A percentile compares a stretch with the other conserved stretches of the same genome.
Evolutionary conservation across 768 basidiomycete genomes (phyloP).

Genomic region (Podaxis pistillaris): DNA sequence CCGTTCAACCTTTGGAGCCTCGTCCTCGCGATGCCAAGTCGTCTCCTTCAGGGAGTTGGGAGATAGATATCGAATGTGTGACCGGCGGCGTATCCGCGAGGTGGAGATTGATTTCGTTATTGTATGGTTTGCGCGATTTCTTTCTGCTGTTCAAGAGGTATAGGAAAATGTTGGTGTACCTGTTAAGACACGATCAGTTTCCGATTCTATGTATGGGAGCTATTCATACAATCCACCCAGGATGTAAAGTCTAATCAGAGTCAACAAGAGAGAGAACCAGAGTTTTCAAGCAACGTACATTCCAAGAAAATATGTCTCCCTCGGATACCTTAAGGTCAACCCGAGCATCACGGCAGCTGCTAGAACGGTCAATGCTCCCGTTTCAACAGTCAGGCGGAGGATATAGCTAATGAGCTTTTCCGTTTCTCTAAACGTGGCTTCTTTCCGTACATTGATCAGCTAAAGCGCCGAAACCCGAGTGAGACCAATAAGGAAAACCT

Average conservation of each 20-base stretch:
- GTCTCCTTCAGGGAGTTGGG: neutral
- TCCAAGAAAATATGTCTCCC: neutral
- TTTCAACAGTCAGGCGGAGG: neutral
- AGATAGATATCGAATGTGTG: neutral
- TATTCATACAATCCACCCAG: neutral
- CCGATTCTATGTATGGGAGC: neutral
- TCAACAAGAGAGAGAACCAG: neutral
- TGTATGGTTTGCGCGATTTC: neutral
- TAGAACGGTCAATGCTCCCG: neutral
- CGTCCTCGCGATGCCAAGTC: neutral
- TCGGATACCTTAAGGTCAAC: neutral
- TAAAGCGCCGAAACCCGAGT: neutral
- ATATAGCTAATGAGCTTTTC: neutral
- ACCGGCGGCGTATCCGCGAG: neutral
- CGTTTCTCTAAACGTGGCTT: neutral
- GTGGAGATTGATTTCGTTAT: neutral
- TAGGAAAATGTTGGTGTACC: neutral
- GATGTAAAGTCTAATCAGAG: neutral
- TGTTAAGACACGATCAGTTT: neutral
- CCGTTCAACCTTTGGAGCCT: neutral
- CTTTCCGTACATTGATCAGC: neutral
- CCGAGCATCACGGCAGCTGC: constrained; percentile 1
- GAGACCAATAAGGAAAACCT: neutral
- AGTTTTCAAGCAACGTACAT: neutral
- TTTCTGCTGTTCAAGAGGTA: neutral